Base-by-base conservation (phyloP, 2,329 filamentous ascomycete genomes). In the Didymella keratinophila region DNA sequence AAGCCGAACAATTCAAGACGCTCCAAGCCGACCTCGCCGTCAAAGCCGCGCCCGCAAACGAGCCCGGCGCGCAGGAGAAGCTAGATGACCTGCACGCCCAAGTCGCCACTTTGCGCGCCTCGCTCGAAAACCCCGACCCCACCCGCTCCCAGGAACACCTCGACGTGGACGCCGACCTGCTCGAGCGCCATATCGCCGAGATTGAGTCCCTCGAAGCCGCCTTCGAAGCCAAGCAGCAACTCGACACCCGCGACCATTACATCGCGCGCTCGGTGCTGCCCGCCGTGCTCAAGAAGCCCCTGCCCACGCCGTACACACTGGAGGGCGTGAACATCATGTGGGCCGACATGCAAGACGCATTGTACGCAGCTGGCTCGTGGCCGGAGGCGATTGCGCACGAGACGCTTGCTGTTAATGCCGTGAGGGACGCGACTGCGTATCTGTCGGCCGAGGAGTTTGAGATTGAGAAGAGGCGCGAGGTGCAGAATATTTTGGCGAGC, bases 321-420 rank as follows among this genome's bases (percentile, higher is more conserved):
- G 55, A 71, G 4, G 68, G 63, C 28, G 64, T 78, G 2, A 58
- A 52, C 14, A 65, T 78, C 23, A 58, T 65, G 23, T 78, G 76
- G 76, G 68, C 69, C 6, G 70, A 78, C 43, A 51, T 75, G 12
- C 55, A 64, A 21, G 75, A 78, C 51, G 71, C 70, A 12, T 56
- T 73, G 20, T 73, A 71, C 57, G 69, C 70, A 0, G 51, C 56
- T 1, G 62, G 56, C 0, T 39, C 62, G 7, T 71, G 70, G 70
- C 67, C 69, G 16, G 64, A 61, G 1, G 41, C 47, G 8, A 69
- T 73, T 11, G 57, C 59, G 14, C 70, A 72, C 59, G 69, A 72
- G 27, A 42, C 50, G 0, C 57, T 73, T 2, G 42, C 56, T 11
- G 20, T 71, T 20, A 65, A 69, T 46, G 51, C 27, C 8, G 34